A percentile compares a stretch with the other conserved stretches of the same genome.
These are phyloP conservation scores for Phialophora macrospora DNA, from an alignment of 2,329 filamentous ascomycete species.

Conservation along the genomic window DNA sequence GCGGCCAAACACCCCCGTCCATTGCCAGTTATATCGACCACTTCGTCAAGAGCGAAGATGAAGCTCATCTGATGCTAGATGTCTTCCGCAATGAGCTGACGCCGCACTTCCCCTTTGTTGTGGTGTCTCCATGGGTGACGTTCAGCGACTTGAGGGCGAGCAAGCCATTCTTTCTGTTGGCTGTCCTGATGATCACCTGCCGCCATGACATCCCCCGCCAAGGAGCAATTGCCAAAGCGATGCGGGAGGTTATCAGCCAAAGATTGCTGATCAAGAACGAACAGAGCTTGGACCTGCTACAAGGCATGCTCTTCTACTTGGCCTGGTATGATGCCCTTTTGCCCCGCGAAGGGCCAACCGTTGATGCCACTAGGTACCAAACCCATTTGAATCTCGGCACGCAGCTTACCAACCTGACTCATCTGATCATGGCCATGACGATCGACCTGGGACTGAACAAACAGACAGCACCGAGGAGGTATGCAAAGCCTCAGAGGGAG, in stretches of 20 bases:
- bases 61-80: conserved; percentile 32
- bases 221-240: conserved; percentile 40
- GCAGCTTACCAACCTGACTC: conserved; percentile 44
- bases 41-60: conserved; percentile 17
- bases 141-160: conserved; percentile 34
- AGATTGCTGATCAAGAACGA: conserved; percentile 44
- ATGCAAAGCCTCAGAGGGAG: conserved; percentile 13
- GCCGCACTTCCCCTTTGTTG: conserved; percentile 41
- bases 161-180: conserved; percentile 46
- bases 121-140: conserved; percentile 32
- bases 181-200: conserved; percentile 42
- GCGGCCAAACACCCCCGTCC: conserved; percentile 6
- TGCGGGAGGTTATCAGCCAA: conserved; percentile 42
- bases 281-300: conserved; percentile 48
- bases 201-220: conserved; percentile 40
- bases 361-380: conserved; percentile 19
- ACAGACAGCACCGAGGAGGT: conserved; percentile 2
- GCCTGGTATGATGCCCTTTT: conserved; percentile 42
- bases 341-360: background rate
- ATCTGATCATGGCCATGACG: conserved; percentile 46
- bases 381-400: conserved; percentile 31
- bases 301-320: conserved; percentile 47
- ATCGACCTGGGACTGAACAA: conserved; percentile 45
- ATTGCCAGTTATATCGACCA: conserved; percentile 18
- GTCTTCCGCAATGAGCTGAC: conserved; percentile 34